These are phyloP conservation scores for Penicillium sp. DNA, from an alignment of 2,329 filamentous ascomycete species.

Conservation along the genomic window DNA sequence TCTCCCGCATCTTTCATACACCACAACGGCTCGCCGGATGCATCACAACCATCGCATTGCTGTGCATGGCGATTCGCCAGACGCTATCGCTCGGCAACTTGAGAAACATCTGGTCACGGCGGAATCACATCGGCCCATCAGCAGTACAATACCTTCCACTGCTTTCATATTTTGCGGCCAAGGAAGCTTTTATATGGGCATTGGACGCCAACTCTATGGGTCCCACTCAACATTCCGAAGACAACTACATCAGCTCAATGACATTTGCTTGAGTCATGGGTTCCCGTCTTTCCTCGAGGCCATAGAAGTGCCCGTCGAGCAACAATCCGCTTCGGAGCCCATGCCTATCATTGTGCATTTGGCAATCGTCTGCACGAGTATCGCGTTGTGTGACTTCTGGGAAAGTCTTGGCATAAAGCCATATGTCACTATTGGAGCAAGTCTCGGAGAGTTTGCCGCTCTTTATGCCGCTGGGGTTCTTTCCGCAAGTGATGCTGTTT, in stretches of 20 bases:
- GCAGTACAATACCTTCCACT: neutral
- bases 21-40: conserved; percentile 59
- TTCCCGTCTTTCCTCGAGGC: conserved; percentile 29
- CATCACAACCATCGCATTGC: conserved; percentile 40
- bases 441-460: conserved; percentile 20
- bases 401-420: conserved; percentile 21
- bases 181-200: conserved; percentile 30
- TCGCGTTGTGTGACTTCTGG: conserved; percentile 18
- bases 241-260: conserved; percentile 26
- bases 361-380: conserved; percentile 9
- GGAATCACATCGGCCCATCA: neutral
- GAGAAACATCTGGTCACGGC: neutral
- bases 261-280: conserved; percentile 20
- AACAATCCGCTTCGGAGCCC: conserved; percentile 42
- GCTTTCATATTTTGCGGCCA: conserved; percentile 44
- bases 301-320: conserved; percentile 54
- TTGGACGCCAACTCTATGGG: conserved; percentile 34
- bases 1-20: conserved; percentile 63
- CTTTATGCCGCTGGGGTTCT: conserved; percentile 36
- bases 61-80: neutral
- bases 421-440: conserved; percentile 10
- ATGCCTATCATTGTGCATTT: neutral
- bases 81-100: neutral
- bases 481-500: conserved; percentile 50
- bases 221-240: conserved; percentile 20